Conservation (phyloP, 306 rosid genomes). For the Prunus mume region DNA sequence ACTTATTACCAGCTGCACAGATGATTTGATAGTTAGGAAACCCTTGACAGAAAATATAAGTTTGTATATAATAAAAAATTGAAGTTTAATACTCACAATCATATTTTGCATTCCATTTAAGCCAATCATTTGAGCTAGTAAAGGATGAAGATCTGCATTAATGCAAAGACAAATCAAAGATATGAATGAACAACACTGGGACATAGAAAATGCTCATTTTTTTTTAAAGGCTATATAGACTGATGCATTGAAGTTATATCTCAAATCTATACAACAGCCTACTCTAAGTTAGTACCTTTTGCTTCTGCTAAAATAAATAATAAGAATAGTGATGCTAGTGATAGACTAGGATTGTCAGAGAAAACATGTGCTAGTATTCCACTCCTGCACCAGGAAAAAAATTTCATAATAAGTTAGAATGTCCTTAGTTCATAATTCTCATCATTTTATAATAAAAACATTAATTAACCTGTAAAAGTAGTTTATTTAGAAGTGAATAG, state of each 20-base stretch:
- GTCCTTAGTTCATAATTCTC: slow-evolving; percentile 6
- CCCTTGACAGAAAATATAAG: background rate
- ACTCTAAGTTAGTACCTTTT: slow-evolving; percentile 46
- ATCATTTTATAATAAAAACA: background rate
- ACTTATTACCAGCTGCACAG: background rate
- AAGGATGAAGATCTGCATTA: slow-evolving; percentile 66
- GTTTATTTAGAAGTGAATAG: background rate
- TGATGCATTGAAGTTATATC: background rate
- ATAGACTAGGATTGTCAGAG: slow-evolving; percentile 47
- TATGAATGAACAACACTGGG: background rate
- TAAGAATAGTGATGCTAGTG: slow-evolving; percentile 56
- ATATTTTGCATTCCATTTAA: slow-evolving; percentile 31
- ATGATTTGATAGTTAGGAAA: background rate
- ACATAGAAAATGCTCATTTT: background rate
- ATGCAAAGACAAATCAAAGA: slow-evolving; percentile 17
- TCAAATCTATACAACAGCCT: background rate
- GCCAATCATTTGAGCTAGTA: slow-evolving; percentile 37
- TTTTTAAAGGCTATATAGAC: background rate
- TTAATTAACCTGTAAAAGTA: slow-evolving; percentile 9
- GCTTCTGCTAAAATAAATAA: slow-evolving; percentile 58
- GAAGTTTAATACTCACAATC: slow-evolving; percentile 28
- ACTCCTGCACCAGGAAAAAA: slow-evolving; percentile 43
- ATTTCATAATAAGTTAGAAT: slow-evolving; percentile 8
- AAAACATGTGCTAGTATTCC: slow-evolving; percentile 53
- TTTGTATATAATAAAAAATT: background rate